Evolutionary conservation across 495 filamentous ascomycete genomes (phyloP).

Genomic region (Articulospora tetracladia): DNA sequence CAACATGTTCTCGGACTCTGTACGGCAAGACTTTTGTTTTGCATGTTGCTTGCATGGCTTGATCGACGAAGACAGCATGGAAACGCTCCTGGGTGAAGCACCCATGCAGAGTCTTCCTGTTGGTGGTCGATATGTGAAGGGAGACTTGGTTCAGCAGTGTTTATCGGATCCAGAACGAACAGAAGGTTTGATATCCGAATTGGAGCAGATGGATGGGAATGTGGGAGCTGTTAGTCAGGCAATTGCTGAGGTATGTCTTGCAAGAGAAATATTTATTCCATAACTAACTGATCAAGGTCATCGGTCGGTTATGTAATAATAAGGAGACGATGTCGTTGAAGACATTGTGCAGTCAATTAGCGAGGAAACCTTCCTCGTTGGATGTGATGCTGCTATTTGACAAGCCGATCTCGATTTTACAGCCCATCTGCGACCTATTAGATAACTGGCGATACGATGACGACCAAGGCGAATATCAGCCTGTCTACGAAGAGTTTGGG

Average conservation of each 20-base stretch:
- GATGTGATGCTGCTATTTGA: conserved; percentile 88
- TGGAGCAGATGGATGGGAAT: conserved; percentile 94
- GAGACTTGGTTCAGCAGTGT: conserved; percentile 71
- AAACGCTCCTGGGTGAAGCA: conserved; percentile 77
- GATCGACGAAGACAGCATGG: conserved; percentile 73
- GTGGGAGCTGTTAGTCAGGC: conserved; percentile 83
- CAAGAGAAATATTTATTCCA: background rate
- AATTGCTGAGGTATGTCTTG: conserved; percentile 64
- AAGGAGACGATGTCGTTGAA: conserved; percentile 93
- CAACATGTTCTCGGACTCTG: conserved; percentile 72
- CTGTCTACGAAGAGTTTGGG: conserved; percentile 95
- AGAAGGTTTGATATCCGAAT: conserved; percentile 68
- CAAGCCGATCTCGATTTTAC: conserved; percentile 67
- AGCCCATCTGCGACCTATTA: conserved; percentile 79
- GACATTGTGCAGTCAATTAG: conserved; percentile 74
- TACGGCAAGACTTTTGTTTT: conserved; percentile 89
- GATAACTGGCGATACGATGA: conserved; percentile 93
- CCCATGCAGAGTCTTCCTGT: conserved; percentile 78
- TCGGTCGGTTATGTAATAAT: conserved; percentile 69
- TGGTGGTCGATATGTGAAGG: conserved; percentile 70
- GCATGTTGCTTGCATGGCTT: conserved; percentile 83
- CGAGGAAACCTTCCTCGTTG: conserved; percentile 69
- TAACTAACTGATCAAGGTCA: conserved; percentile 48
- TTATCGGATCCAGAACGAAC: conserved; percentile 65
- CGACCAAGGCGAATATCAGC: conserved; percentile 92